Percentiles rank a stretch among this genome's conserved stretches.
phyloP scores from a whole-genome alignment of 2,329 filamentous ascomycete species.

The Aspergillus brasiliensis region DNA sequence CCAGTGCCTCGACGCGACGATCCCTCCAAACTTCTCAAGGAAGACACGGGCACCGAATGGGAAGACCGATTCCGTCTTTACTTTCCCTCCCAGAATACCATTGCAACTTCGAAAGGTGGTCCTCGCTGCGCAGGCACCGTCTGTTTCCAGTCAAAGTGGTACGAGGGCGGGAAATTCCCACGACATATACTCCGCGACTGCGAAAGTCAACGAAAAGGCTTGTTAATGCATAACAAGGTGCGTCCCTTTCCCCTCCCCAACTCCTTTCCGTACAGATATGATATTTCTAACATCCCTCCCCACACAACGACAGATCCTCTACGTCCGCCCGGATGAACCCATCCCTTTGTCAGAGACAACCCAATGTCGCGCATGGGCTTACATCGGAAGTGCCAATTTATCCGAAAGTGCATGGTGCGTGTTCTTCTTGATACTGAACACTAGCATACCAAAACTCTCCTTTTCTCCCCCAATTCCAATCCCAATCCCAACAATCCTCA shows the following conservation, averaged over 20 bases:
- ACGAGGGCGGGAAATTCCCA: slow-evolving; percentile 70
- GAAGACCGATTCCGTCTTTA: slow-evolving; percentile 69
- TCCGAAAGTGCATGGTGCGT: slow-evolving; percentile 89
- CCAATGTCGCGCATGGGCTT: slow-evolving; percentile 67
- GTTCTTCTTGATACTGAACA: background rate
- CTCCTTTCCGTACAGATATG: too few species aligned
- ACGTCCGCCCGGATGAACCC: slow-evolving; percentile 31
- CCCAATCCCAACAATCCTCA: background rate
- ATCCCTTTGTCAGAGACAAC: slow-evolving; percentile 25
- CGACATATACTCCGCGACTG: slow-evolving; percentile 72
- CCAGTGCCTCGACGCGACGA: slow-evolving; percentile 38
- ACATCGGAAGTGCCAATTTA: slow-evolving; percentile 87
- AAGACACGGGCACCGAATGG: slow-evolving; percentile 39
- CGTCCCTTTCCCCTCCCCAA: slow-evolving; percentile 13
- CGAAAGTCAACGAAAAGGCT: slow-evolving; percentile 66
- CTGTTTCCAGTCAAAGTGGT: slow-evolving; percentile 74
- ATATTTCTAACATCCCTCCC: background rate
- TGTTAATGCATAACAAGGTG: slow-evolving; percentile 89
- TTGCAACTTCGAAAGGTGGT: slow-evolving; percentile 65
- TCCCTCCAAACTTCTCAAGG: slow-evolving; percentile 45
- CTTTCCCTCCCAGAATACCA: slow-evolving; percentile 75
- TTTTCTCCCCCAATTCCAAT: background rate
- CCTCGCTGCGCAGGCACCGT: slow-evolving; percentile 74
- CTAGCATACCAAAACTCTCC: background rate
- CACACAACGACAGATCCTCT: slow-evolving; percentile 31